phyloP scores from a whole-genome alignment of 2,329 filamentous ascomycete species.

The Volutella citrinella region DNA sequence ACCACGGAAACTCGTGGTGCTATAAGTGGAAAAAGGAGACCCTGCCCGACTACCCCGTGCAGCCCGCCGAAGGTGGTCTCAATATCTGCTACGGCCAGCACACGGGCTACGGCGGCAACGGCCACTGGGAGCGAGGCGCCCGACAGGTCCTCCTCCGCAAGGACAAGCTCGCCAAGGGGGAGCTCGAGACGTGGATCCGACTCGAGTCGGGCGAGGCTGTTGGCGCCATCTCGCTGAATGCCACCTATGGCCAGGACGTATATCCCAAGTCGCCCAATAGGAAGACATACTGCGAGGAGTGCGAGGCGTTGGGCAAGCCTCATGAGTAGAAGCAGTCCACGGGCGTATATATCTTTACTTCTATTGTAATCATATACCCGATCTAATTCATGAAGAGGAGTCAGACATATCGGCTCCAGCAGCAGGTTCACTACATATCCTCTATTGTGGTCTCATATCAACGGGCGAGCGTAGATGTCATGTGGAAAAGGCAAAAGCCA shows the following conservation, averaged over 20 bases:
- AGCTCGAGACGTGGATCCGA: slow-evolving; percentile 58
- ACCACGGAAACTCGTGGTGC: slow-evolving; percentile 63
- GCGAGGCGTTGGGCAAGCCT: too few species aligned
- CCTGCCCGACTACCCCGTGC: slow-evolving; percentile 33
- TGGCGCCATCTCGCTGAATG: slow-evolving; percentile 53
- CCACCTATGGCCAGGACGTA: slow-evolving; percentile 54
- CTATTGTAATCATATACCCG: too few species aligned
- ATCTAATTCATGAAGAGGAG: too few species aligned
- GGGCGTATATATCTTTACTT: too few species aligned
- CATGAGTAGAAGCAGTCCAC: too few species aligned
- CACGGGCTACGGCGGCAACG: slow-evolving; percentile 69
- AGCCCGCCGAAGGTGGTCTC: slow-evolving; percentile 40
- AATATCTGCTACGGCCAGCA: slow-evolving; percentile 61
- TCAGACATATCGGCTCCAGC: too few species aligned
- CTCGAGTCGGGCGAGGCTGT: slow-evolving; percentile 54
- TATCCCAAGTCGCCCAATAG: slow-evolving; percentile 46
- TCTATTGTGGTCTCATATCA: too few species aligned
- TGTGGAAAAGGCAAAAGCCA: too few species aligned
- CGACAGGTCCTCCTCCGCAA: slow-evolving; percentile 52
- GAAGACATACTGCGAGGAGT: slow-evolving; percentile 31
- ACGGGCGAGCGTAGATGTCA: too few species aligned
- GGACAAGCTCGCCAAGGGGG: slow-evolving; percentile 34
- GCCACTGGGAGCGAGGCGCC: slow-evolving; percentile 59
- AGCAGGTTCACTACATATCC: too few species aligned
- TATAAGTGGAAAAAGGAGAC: slow-evolving; percentile 43